Evolutionary conservation across 2,329 filamentous ascomycete species (phyloP).

Genomic region (Coniosporium uncinatum): DNA sequence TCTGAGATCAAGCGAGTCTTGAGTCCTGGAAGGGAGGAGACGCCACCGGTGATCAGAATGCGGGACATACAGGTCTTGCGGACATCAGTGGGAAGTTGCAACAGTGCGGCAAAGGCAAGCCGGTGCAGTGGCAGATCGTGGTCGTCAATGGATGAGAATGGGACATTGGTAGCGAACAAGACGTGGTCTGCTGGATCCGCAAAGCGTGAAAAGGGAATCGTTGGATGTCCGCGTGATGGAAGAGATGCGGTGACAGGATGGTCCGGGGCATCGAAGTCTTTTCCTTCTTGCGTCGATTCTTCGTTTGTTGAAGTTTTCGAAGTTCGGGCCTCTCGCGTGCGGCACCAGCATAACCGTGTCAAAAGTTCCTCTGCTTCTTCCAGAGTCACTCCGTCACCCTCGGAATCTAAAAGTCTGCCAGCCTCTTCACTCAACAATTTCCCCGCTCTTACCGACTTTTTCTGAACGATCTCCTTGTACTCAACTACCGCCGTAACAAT

Average conservation of each 20-base stretch:
- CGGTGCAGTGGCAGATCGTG: slow-evolving; percentile 75
- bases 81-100: slow-evolving; percentile 75
- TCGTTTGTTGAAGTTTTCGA: background rate
- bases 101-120: slow-evolving; percentile 70
- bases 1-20: slow-evolving; percentile 74
- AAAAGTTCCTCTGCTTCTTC: slow-evolving; percentile 79
- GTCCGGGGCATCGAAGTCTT: background rate
- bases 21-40: slow-evolving; percentile 72
- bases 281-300: background rate
- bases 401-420: slow-evolving; percentile 53
- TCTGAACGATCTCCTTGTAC: slow-evolving; percentile 72
- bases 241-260: background rate
- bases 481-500: slow-evolving; percentile 84
- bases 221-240: background rate
- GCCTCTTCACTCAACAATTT: slow-evolving; percentile 66
- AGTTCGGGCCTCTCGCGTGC: background rate
- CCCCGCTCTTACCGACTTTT: slow-evolving; percentile 68
- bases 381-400: slow-evolving; percentile 42
- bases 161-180: background rate
- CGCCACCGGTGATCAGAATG: slow-evolving; percentile 81
- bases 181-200: slow-evolving; percentile 33
- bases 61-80: slow-evolving; percentile 84
- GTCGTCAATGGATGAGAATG: slow-evolving; percentile 53
- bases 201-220: background rate
- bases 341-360: slow-evolving; percentile 74